Conservation (phyloP, 2,329 filamentous ascomycete genomes). For the Ophiostoma angusticollis region DNA sequence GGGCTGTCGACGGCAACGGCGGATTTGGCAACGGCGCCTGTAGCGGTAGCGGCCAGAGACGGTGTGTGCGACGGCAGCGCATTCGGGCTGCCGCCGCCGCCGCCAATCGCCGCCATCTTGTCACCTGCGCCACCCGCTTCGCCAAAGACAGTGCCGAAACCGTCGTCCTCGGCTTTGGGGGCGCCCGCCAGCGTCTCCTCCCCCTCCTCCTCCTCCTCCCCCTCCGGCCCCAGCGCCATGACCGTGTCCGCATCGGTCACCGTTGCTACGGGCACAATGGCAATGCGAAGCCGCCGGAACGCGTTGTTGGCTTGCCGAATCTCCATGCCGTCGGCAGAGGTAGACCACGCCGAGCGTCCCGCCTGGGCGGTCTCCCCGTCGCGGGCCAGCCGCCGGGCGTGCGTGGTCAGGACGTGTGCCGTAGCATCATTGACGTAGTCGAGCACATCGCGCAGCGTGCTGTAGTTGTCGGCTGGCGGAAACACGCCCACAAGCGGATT, state of each 20-base stretch:
- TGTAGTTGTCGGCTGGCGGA: slow-evolving; percentile 32
- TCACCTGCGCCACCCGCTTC: no score
- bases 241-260: slow-evolving; percentile 4
- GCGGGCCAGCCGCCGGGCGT: slow-evolving; percentile 18
- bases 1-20: slow-evolving; percentile 22
- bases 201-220: neutral
- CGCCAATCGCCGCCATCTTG: no score
- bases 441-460: slow-evolving; percentile 29
- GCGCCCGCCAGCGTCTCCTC: neutral
- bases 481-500: slow-evolving; percentile 27
- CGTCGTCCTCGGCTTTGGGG: neutral
- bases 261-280: slow-evolving; percentile 12
- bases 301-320: slow-evolving; percentile 14
- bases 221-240: neutral
- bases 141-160: no score
- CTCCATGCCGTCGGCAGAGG: slow-evolving; percentile 8
- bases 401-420: slow-evolving; percentile 27
- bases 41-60: no score
- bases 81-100: no score
- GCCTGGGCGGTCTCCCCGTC: slow-evolving; percentile 2
- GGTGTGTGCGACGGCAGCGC: no score
- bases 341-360: slow-evolving; percentile 17
- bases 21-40: no score
- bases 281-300: slow-evolving; percentile 21
- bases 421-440: slow-evolving; percentile 34